Percentiles rank a stretch among this genome's conserved stretches.
Conservation (phyloP, 1,284 basidiomycete genomes). For the Cryptococcus wingfieldii region DNA sequence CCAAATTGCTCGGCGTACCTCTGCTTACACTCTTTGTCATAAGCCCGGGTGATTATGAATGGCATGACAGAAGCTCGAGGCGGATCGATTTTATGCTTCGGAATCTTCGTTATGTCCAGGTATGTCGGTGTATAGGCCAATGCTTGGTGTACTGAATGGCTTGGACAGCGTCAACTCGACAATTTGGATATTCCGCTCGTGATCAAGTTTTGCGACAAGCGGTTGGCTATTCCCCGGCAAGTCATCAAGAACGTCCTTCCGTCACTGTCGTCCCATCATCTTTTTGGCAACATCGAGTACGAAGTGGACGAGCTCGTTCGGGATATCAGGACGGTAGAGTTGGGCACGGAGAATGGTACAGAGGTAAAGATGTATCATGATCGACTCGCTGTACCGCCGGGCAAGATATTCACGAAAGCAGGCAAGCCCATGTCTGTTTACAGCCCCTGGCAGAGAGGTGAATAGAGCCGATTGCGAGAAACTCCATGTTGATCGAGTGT, state of each 20-base stretch:
- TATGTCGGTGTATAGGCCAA: constrained; percentile 24
- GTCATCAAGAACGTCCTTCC: constrained; percentile 49
- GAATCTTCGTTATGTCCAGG: constrained; percentile 64
- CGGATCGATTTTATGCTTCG: constrained; percentile 83
- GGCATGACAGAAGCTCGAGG: constrained; percentile 73
- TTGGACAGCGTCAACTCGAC: constrained; percentile 50
- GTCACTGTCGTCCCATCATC: constrained; percentile 53
- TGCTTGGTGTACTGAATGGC: neutral
- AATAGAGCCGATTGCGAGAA: neutral
- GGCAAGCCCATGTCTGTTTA: constrained; percentile 65
- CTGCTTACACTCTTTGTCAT: constrained; percentile 72
- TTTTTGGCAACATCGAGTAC: constrained; percentile 85
- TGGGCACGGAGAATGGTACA: constrained; percentile 58
- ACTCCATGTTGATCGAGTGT: constrained; percentile 5
- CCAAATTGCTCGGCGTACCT: constrained; percentile 59
- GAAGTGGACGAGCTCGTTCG: constrained; percentile 86
- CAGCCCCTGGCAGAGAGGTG: constrained; percentile 26
- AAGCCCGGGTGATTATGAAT: constrained; percentile 76
- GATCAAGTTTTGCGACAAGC: constrained; percentile 56
- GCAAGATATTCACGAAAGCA: constrained; percentile 64
- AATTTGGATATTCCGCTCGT: constrained; percentile 72
- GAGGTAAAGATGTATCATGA: constrained; percentile 68
- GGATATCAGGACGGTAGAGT: constrained; percentile 62
- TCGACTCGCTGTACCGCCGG: constrained; percentile 74
- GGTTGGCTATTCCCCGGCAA: constrained; percentile 49